Evolutionary conservation across 2,329 filamentous ascomycete genomes (phyloP), one percentile per base, ranked within the genome.

Genomic region (Phialophora macrospora): DNA sequence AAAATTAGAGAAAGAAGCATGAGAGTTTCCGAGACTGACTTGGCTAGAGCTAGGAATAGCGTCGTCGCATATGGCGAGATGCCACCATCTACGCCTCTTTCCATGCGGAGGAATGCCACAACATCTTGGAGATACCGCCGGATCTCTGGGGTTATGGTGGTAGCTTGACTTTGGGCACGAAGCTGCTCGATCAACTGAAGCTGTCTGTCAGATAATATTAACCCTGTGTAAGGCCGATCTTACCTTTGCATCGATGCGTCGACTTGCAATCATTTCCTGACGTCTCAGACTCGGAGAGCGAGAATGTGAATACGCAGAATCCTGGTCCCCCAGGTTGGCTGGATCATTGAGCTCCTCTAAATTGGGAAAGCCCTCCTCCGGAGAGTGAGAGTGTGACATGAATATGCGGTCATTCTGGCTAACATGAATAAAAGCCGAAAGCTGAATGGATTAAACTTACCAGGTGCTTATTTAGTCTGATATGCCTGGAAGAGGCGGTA

Each of bases 81-180:
- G 49, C 93, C 92, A 14, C 89, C 87, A 20, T 85, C 86, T 28
- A 97, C 90, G 56, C 92, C 93, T 60, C 94, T 89, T 77, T 96
- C 93, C 76, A 96, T 85, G 30, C 95, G 89, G 71, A 98, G 83
- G 75, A 96, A 97, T 2, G 93, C 87, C 58, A 94, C 81, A 44
- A 98, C 87, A 77, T 98, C 94, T 82, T 94, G 89, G 65, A 94
- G 85, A 77, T 98, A 98, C 51, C 91, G 87, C 64, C 87, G 82
- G 2, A 97, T 86, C 70, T 97, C 93, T 22, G 93, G 85, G 64
- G 88, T 90, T 28, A 93, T 81, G 48, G 83, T 84, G 14, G 90
- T 87, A 2, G 83, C 74, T 2, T 83, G 79, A 62, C 85, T 84
- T 2, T 87, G 81, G n/a, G 82, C 79, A 2, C 86, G 83, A 1